phyloP scores from a whole-genome alignment of 768 basidiomycete genomes.

The Ramaria rubella region DNA sequence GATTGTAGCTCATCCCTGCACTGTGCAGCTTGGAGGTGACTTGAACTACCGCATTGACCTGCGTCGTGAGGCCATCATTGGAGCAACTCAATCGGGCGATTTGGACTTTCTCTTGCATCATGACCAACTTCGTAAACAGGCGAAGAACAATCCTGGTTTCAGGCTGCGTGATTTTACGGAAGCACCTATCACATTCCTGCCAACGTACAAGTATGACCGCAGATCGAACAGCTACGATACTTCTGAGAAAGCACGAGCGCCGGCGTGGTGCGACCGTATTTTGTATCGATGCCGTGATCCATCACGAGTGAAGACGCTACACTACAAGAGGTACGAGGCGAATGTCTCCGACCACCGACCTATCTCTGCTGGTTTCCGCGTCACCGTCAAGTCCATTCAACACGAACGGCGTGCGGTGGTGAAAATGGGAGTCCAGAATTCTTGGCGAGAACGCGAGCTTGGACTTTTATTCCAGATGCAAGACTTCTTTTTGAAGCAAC shows the following conservation, averaged over 20 bases:
- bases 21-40: constrained; percentile 73
- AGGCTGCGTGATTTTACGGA: constrained; percentile 80
- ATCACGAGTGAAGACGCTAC: constrained; percentile 53
- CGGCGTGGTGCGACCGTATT: constrained; percentile 97
- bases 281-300: constrained; percentile 62
- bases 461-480: constrained; percentile 8
- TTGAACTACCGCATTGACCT: constrained; percentile 97
- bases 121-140: constrained; percentile 88
- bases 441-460: constrained; percentile 29
- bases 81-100: constrained; percentile 63
- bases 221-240: constrained; percentile 74
- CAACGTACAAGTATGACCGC: constrained; percentile 94
- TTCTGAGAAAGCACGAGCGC: constrained; percentile 80
- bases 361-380: constrained; percentile 68
- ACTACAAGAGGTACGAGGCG: constrained; percentile 77
- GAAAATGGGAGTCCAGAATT: constrained; percentile 46
- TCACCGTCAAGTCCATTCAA: constrained; percentile 69
- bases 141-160: constrained; percentile 81
- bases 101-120: constrained; percentile 55
- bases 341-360: constrained; percentile 90
- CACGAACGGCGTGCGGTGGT: constrained; percentile 50
- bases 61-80: constrained; percentile 74
- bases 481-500: constrained; percentile 5
- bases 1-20: neutral
- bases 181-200: constrained; percentile 73